phyloP scores from a whole-genome alignment of 495 filamentous ascomycete species.

The Polyplosphaeria fusca region DNA sequence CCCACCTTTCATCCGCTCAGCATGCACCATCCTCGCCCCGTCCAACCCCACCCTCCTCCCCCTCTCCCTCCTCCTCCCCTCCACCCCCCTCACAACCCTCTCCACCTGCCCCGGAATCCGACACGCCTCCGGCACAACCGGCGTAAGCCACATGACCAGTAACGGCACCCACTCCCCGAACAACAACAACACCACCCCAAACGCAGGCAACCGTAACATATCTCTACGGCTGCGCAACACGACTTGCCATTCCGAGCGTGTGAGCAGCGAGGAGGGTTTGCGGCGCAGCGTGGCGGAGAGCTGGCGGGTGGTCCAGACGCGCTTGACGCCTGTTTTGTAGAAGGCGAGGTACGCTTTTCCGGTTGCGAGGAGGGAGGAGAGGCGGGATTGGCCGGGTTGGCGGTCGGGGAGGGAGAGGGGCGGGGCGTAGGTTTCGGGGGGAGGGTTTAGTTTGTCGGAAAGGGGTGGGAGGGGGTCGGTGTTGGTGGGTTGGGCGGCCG shows the following conservation, averaged over 20 bases:
- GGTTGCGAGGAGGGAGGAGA: slow-evolving; percentile 48
- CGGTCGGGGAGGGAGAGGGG: slow-evolving; percentile 53
- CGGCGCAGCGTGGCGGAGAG: slow-evolving; percentile 33
- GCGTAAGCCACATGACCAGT: slow-evolving; percentile 59
- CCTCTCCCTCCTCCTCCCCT: slow-evolving; percentile 43
- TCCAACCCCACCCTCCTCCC: slow-evolving; percentile 3
- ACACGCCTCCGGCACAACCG: slow-evolving; percentile 72
- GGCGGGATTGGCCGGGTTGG: slow-evolving; percentile 37
- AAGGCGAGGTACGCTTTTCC: slow-evolving; percentile 67
- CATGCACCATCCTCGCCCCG: slow-evolving; percentile 5
- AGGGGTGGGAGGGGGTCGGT: background rate
- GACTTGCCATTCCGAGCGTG: slow-evolving; percentile 63
- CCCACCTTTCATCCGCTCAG: background rate
- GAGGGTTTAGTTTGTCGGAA: slow-evolving; percentile 52
- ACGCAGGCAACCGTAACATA: slow-evolving; percentile 67
- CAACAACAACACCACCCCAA: slow-evolving; percentile 66
- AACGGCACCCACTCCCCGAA: slow-evolving; percentile 85
- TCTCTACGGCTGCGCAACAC: slow-evolving; percentile 65
- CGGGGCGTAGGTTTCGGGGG: slow-evolving; percentile 56
- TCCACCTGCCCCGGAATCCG: slow-evolving; percentile 71
- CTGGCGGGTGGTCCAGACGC: slow-evolving; percentile 59
- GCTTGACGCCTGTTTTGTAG: slow-evolving; percentile 80
- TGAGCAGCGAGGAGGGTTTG: slow-evolving; percentile 37
- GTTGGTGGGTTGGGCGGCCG: background rate
- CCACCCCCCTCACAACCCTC: slow-evolving; percentile 50